Evolutionary conservation across 2,329 filamentous ascomycete species (phyloP), one percentile per base, ranked within the genome.

Genomic region (Metarhizium album): DNA sequence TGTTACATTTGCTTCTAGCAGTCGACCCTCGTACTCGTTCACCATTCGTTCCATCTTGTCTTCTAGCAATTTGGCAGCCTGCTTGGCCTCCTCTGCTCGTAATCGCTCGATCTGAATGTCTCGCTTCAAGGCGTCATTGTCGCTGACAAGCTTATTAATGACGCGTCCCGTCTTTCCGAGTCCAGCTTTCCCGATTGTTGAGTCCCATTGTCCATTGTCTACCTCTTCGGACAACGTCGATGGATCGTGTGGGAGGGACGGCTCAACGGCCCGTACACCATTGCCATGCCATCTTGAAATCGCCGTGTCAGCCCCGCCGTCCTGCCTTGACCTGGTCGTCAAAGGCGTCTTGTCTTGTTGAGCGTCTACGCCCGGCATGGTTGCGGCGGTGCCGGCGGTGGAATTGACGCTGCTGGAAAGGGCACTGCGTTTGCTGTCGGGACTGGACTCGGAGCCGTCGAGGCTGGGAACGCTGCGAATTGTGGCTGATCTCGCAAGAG

Each of bases 81-180:
- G 80, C 58, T 80, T 80, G n/a, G 84, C 76, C 60, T 90, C 86
- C 52, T 89, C 84, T 43, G 83, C 76, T 45, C 76, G 76, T 50
- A 84, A 64, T 20, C 74, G 73, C 65, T 86, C 83, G 51, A 84
- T 78, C 59, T 84, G 74, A 52, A 87, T 73, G 55, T 91, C 86
- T 48, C 86, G 78, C 59, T 86, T 86, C 45, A 91, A 72, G 40
- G 82, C 77, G 61, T 91, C 87, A 58, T 90, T 90, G 62, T 91
- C 87, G 49, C 83, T 83, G 62, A 89, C 87, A 49, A 93, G 76
- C 61, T 82, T 81, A 68, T 93, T 88, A 65, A 93, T 91, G 48
- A 89, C 85, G 33, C 84, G 75, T 8, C 85, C 85, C 9, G 83
- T 87, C 70, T 89, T 89, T 42, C 85, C 85, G 2, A 85, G 69